Base-by-base conservation (phyloP, 2,329 filamentous ascomycete genomes). In the Colletotrichum tamarilloi region DNA sequence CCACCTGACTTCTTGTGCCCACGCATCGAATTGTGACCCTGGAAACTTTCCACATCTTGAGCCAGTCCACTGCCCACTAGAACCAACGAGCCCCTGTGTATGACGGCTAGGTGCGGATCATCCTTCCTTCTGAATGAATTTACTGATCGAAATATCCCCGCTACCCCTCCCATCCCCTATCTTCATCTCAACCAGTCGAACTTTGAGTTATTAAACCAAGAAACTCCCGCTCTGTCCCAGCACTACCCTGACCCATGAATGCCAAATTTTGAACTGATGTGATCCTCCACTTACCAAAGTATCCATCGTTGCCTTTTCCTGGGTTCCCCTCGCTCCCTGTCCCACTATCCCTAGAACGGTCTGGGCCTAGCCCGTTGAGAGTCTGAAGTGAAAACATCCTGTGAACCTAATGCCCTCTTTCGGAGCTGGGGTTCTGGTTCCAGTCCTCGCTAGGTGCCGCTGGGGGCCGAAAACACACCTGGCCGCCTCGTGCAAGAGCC, bases 171-270 rank as follows among this genome's bases (percentile, higher is more conserved):
- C 42, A 46, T 42, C 30, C 32, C 32, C 28, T 46, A 57, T 32
- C 12, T 30, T 32, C 9, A 30, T 57, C 32, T 57, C 32, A 42
- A 16, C 52, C 32, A 56, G 56, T 14, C 32, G 55, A 66, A 6
- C 26, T 46, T 56, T 49, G 11, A 46, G 62, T 58, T 60, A 58
- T 63, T 63, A 58, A 58, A 26, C 30, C 26, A 38, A 38, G 28
- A 24, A 14, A 32, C 32, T 24, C 11, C 26, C 19, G 22, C 55
- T 46, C 2, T 16, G 7, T 38, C 49, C 19, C 30, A 16, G 4
- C 60, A n/a, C 2, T 19, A 56, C 70, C 67, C 49, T 70, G 70
- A 60, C 65, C 70, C 70, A 73, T 65, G 70, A 32, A 16, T 68
- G 70, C 42, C 60, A 64, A 65, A 64, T 38, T 46, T 73, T 59